Evolutionary conservation across 345 rosid species (phyloP).

Genomic region (Dovyalis caffra): DNA sequence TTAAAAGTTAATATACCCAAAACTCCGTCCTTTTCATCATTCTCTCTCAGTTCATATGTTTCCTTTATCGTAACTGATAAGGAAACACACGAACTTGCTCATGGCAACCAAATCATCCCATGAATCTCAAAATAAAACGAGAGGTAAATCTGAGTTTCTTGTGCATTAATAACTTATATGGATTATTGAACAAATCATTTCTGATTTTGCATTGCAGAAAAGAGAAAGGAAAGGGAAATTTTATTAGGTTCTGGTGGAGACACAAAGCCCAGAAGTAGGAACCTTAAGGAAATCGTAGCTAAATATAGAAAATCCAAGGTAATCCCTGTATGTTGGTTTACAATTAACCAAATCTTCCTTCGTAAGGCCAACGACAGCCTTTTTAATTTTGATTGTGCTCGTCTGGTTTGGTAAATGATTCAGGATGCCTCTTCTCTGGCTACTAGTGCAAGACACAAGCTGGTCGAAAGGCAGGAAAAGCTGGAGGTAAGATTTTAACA

Average conservation of each 20-base stretch:
- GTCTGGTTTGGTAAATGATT: background rate
- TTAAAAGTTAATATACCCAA: too few species aligned
- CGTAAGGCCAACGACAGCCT: too few species aligned
- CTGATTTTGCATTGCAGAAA: background rate
- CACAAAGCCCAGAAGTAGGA: constrained; percentile 1
- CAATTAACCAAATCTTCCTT: too few species aligned
- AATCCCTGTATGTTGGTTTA: background rate
- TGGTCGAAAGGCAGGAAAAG: constrained; percentile 10
- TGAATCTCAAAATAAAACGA: background rate
- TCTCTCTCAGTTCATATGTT: background rate
- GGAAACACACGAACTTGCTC: background rate
- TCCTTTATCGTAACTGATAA: background rate
- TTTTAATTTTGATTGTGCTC: background rate
- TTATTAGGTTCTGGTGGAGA: background rate
- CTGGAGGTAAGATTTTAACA: background rate
- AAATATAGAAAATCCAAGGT: constrained; percentile 1
- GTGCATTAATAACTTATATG: background rate
- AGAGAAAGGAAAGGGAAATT: background rate
- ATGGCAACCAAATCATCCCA: background rate
- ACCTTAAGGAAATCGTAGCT: background rate
- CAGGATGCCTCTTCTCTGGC: constrained; percentile 3
- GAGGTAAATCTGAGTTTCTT: background rate
- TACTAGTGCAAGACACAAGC: constrained; percentile 7
- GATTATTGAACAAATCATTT: background rate
- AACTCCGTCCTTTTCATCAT: background rate